Conservation (phyloP, 176 grass and related monocot species). For the Hyparrhenia diplandra region DNA sequence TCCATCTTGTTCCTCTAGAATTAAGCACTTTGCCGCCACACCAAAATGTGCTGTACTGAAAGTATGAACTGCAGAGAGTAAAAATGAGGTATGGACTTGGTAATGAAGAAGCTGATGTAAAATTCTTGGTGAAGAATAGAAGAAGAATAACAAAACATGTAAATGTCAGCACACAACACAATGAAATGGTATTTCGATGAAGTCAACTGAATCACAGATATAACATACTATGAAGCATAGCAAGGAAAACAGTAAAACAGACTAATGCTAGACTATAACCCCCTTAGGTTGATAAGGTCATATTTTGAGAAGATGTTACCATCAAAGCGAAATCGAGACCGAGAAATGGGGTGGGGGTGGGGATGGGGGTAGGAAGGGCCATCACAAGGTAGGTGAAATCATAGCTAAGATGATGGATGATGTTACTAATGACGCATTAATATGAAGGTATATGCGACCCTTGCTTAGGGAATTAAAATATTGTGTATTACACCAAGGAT, state of each 20-base stretch:
- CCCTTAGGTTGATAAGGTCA: background rate
- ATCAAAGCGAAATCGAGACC: background rate
- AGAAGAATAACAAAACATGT: background rate
- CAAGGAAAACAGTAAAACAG: background rate
- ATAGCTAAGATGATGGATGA: background rate
- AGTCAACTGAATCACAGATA: background rate
- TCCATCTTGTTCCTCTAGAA: conserved; percentile 41
- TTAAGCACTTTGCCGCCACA: background rate
- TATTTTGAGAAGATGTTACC: background rate
- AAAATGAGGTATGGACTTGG: background rate
- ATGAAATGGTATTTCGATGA: background rate
- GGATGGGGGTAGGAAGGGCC: background rate
- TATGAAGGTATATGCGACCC: background rate
- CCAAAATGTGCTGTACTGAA: background rate
- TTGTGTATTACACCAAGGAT: background rate
- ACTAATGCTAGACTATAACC: background rate
- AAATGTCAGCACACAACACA: background rate
- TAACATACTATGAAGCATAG: background rate
- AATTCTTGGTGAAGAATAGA: background rate
- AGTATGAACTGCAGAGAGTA: background rate
- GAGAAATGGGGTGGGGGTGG: no score
- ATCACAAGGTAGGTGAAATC: background rate
- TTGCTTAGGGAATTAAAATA: background rate
- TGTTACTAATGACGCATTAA: background rate
- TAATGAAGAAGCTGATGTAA: background rate